phyloP scores from a whole-genome alignment of 140 eudicot species.

The Senecio squalidus region DNA sequence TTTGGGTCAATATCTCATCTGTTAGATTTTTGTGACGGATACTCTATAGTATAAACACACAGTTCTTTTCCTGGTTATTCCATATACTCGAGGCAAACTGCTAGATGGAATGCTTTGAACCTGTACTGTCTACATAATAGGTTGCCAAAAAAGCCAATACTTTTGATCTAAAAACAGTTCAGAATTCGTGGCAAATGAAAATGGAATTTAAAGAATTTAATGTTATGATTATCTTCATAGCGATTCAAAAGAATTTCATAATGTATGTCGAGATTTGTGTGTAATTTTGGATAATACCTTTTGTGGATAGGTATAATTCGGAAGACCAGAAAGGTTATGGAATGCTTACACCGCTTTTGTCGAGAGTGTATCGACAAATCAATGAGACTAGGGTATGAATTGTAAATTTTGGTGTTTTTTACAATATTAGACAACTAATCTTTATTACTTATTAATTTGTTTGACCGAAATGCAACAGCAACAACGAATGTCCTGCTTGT shows the following conservation, averaged over 20 bases:
- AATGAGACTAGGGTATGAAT: slow-evolving; percentile 73
- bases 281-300: neutral
- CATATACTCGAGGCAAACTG: neutral
- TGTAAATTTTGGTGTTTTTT: slow-evolving; percentile 9
- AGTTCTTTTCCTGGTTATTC: neutral
- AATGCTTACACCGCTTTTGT: slow-evolving; percentile 79
- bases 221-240: neutral
- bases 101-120: neutral
- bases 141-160: neutral
- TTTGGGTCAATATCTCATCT: neutral
- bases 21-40: neutral
- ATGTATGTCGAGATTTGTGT: neutral
- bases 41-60: neutral
- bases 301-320: slow-evolving; percentile 49
- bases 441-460: neutral
- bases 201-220: neutral
- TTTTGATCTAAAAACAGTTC: neutral
- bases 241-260: neutral
- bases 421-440: neutral
- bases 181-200: neutral
- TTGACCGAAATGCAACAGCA: slow-evolving; percentile 41
- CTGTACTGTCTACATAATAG: neutral
- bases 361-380: slow-evolving; percentile 78
- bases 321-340: slow-evolving; percentile 80
- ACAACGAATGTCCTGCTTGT: slow-evolving; percentile 96